Percentiles rank a stretch among this genome's conserved stretches.
These are phyloP conservation scores for Condylostoma magnum DNA, from an alignment of 169 alveolate genomes.

Conservation along the genomic window DNA sequence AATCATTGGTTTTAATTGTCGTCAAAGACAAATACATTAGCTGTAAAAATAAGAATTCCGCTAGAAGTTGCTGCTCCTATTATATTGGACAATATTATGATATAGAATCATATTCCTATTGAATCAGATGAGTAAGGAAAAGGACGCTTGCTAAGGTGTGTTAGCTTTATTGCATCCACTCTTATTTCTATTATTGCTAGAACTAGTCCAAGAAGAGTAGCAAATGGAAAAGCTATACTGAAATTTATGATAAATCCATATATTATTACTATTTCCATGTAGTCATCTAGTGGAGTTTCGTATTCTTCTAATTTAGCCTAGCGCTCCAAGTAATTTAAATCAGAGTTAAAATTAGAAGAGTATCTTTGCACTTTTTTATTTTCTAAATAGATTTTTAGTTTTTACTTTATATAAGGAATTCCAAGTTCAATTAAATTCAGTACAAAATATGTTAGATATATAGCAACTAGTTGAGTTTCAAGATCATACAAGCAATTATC, in stretches of 20 bases:
- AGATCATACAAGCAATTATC: slow-evolving; percentile 24
- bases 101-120: slow-evolving; percentile 12
- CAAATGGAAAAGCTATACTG: slow-evolving; percentile 21
- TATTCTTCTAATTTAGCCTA: no score
- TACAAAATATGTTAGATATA: neutral
- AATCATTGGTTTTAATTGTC: neutral
- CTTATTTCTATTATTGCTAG: neutral
- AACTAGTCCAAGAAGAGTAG: slow-evolving; percentile 10
- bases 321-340: neutral
- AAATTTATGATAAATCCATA: slow-evolving; percentile 20
- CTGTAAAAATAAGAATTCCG: slow-evolving; percentile 1
- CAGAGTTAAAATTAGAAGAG: neutral
- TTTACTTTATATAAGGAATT: neutral
- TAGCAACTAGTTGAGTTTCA: neutral
- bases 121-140: neutral
- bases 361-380: neutral
- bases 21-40: slow-evolving; percentile 12
- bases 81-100: neutral
- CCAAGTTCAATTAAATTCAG: slow-evolving; percentile 5
- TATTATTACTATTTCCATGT: slow-evolving; percentile 23
- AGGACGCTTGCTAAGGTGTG: slow-evolving; percentile 8
- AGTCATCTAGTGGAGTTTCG: slow-evolving; percentile 26
- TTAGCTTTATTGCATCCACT: slow-evolving; percentile 20
- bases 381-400: neutral
- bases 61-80: neutral